Evolutionary conservation across 768 basidiomycete species (phyloP).

Genomic region (Boletus fagicola): DNA sequence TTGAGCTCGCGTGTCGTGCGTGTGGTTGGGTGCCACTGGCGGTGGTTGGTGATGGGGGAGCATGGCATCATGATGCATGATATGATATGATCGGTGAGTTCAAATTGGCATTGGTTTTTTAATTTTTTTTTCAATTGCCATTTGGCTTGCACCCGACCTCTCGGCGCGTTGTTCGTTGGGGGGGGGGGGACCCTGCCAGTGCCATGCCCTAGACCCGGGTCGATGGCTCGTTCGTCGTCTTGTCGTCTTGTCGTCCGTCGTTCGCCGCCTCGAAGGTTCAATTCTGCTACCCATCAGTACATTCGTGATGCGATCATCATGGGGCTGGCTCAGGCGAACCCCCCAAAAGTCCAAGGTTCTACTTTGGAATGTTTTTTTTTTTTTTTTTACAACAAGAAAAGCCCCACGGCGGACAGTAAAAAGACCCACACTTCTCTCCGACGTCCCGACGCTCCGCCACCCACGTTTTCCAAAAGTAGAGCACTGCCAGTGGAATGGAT

Average conservation of each 20-base stretch:
- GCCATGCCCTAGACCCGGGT: neutral
- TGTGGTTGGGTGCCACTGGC: too few relatives aligned
- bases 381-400: neutral
- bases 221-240: neutral
- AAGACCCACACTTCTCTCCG: slow-evolving; percentile 10
- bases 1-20: neutral
- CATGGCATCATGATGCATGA: neutral
- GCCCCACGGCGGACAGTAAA: neutral
- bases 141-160: too few relatives aligned
- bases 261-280: neutral
- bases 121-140: too few relatives aligned
- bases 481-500: too few relatives aligned
- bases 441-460: slow-evolving; percentile 10
- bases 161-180: too few relatives aligned
- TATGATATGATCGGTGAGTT: neutral
- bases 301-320: neutral
- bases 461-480: slow-evolving; percentile 9
- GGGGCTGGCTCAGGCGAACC: neutral
- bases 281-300: neutral
- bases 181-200: too few relatives aligned
- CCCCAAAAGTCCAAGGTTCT: neutral
- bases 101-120: neutral
- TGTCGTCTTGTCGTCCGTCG: neutral
- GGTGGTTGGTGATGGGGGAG: neutral
- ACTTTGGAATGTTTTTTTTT: neutral